Evolutionary conservation across 1,139 yeast genomes (phyloP), one percentile per base, ranked within the genome.

Genomic region (Magnusiomyces ingens): DNA sequence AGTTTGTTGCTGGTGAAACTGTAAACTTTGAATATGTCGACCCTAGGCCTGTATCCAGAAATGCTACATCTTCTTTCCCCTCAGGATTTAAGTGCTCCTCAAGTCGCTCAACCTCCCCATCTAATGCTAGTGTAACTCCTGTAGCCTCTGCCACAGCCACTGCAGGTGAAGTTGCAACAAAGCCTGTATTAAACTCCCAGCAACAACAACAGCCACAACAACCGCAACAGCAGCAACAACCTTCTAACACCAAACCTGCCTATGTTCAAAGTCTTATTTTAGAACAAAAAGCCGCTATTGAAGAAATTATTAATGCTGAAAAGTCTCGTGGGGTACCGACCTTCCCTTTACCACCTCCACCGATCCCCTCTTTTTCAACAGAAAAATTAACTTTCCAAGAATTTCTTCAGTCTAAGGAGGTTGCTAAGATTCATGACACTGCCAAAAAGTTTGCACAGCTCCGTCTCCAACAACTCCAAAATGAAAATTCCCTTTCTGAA

Each of bases 21-120:
- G 75, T 83, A 45, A 81, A 80, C 62, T 82, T 84, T 65, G 86
- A 82, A 60, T 81, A 81, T 57, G 64, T 53, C 13, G 42, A 44
- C 10, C 50, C 58, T 41, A 41, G 43, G 48, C 50, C 45, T 43
- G 32, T 26, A 26, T 26, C 32, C 8, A 26, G 32, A 8, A 26
- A 26, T 26, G 32, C 32, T 8, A 26, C 32, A 26, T 26, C 32
- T 26, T 26, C 32, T 26, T 26, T 26, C 8, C 8, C 32, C 8
- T 4, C 32, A 26, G 32, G 32, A 5, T 26, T 26, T 26, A 26
- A 26, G 32, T 26, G 8, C 32, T 26, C 32, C 8, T 8, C 32
- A 26, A 26, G 32, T 26, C 32, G 32, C 8, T 26, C 32, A 26
- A 8, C 32, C 8, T 26, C 32, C 8, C 32, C 32, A 26, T 26